Percentiles rank a stretch among this genome's conserved stretches.
These are phyloP conservation scores for Meira nashicola DNA, from an alignment of 1,284 basidiomycete species.

Conservation along the genomic window DNA sequence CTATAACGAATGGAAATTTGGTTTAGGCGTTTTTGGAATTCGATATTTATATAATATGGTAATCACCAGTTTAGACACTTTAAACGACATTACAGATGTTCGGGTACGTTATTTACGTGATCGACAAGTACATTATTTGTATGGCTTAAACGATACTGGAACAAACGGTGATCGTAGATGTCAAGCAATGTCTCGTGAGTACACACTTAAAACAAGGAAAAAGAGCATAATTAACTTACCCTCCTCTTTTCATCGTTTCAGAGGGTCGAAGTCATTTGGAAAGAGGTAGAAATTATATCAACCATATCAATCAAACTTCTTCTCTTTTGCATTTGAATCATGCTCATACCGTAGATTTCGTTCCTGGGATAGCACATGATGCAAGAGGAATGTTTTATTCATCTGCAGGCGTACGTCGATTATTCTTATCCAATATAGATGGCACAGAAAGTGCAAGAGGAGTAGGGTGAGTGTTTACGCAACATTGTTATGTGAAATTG, in stretches of 20 bases:
- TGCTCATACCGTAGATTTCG: slow-evolving; percentile 27
- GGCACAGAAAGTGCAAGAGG: slow-evolving; percentile 28
- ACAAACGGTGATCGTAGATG: slow-evolving; percentile 24
- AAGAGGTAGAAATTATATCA: slow-evolving; percentile 26
- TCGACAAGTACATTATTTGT: slow-evolving; percentile 31
- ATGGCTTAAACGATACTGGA: slow-evolving; percentile 24
- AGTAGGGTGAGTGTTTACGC: slow-evolving; percentile 16
- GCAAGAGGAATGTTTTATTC: slow-evolving; percentile 29
- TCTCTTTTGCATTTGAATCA: slow-evolving; percentile 17
- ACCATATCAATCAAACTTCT: slow-evolving; percentile 13
- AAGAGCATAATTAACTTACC: neutral
- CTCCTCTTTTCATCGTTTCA: slow-evolving; percentile 4
- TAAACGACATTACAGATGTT: slow-evolving; percentile 28
- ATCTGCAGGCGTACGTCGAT: slow-evolving; percentile 23
- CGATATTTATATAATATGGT: slow-evolving; percentile 32
- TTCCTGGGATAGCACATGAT: slow-evolving; percentile 25
- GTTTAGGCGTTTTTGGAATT: slow-evolving; percentile 22
- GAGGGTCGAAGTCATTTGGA: slow-evolving; percentile 29
- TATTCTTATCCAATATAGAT: slow-evolving; percentile 33
- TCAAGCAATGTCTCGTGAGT: slow-evolving; percentile 18
- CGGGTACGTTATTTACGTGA: slow-evolving; percentile 19
- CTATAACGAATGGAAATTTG: slow-evolving; percentile 37
- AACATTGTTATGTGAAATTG: no score
- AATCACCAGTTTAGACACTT: slow-evolving; percentile 20
- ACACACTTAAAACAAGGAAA: neutral